These are phyloP conservation scores for Cytospora piceicola DNA, from an alignment of 2,329 filamentous ascomycete species.

Conservation along the genomic window DNA sequence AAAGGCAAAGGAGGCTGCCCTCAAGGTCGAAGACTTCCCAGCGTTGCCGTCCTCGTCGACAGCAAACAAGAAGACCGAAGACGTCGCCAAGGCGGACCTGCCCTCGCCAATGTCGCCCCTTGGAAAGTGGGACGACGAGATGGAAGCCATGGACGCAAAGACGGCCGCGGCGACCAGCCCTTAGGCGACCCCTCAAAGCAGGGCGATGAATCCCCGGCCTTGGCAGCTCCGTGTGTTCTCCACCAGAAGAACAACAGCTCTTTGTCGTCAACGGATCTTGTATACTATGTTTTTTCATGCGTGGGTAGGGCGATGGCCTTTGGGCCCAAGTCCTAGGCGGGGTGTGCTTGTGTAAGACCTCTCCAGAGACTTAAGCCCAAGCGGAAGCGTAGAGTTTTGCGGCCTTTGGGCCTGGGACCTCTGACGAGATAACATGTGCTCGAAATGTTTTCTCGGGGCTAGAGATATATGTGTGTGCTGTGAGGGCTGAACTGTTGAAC, in stretches of 20 bases:
- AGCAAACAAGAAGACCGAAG: conserved; percentile 26
- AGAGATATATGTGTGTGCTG: not conserved
- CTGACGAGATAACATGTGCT: not conserved
- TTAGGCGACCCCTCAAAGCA: not conserved
- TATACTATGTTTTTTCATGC: no score
- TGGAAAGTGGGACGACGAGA: conserved; percentile 62
- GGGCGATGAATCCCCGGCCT: not conserved
- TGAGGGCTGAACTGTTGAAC: not conserved
- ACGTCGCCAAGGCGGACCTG: conserved; percentile 32
- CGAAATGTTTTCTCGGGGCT: not conserved
- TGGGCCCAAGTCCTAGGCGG: no score
- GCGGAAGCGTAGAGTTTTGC: not conserved
- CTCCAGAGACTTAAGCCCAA: not conserved
- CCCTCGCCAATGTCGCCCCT: conserved; percentile 44
- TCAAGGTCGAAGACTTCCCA: conserved; percentile 46
- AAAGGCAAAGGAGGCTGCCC: conserved; percentile 39
- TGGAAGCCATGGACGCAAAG: conserved; percentile 53
- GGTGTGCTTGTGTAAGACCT: no score
- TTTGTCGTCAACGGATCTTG: not conserved
- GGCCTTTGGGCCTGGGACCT: not conserved
- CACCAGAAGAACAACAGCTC: not conserved
- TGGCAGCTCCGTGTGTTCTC: not conserved
- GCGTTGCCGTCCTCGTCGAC: conserved; percentile 40
- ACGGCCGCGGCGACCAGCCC: conserved; percentile 25
- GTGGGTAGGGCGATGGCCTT: no score